Conservation (phyloP, 257 asterid genomes). For the Euphrasia confusa region DNA sequence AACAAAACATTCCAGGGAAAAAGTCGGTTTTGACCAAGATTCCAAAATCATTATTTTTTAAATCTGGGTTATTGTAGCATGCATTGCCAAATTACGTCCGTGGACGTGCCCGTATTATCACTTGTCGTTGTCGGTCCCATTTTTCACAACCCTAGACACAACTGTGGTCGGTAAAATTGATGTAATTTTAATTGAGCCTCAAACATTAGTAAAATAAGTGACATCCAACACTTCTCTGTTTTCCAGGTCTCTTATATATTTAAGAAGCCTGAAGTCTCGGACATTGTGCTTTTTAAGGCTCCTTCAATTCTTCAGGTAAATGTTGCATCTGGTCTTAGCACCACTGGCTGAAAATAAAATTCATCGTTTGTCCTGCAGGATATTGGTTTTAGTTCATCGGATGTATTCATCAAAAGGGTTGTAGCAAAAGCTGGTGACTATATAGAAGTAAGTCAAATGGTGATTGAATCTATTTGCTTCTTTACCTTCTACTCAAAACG, state of each 20-base stretch:
- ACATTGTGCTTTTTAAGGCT: slow-evolving; percentile 84
- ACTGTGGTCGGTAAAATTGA: neutral
- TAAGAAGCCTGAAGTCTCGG: slow-evolving; percentile 74
- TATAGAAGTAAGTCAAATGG: slow-evolving; percentile 52
- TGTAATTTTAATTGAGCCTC: no score
- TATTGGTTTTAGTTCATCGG: slow-evolving; percentile 61
- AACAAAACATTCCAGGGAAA: no score
- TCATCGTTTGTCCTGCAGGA: slow-evolving; percentile 38
- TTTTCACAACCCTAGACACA: neutral
- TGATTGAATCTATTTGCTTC: slow-evolving; percentile 17
- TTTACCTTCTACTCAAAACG: slow-evolving; percentile 6
- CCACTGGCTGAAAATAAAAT: neutral
- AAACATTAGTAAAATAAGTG: no score
- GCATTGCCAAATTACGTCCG: no score
- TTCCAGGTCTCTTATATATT: slow-evolving; percentile 82
- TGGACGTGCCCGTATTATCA: no score
- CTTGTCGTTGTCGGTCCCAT: no score
- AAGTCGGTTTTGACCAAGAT: no score
- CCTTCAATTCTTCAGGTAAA: slow-evolving; percentile 79
- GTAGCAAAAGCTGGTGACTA: slow-evolving; percentile 92
- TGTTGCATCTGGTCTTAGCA: neutral
- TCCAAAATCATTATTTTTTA: no score
- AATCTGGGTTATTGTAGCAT: no score
- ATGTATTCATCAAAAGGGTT: slow-evolving; percentile 82
- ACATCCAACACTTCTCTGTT: neutral